Evolutionary conservation across 306 rosid genomes (phyloP).

Genomic region (Begonia peltatifolia): DNA sequence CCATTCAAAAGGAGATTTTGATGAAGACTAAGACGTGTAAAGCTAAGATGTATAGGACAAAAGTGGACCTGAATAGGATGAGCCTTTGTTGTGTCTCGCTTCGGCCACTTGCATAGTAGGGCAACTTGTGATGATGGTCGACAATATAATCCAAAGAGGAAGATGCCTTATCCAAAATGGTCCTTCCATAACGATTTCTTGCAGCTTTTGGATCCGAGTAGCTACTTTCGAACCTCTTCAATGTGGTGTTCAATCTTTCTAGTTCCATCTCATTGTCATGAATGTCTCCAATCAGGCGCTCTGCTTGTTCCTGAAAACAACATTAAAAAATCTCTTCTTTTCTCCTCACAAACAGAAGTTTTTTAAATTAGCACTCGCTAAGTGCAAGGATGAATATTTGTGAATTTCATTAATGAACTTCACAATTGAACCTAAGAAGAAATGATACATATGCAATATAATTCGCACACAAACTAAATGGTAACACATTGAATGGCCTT

Average conservation of each 20-base stretch:
- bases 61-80: conserved; percentile 73
- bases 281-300: conserved; percentile 57
- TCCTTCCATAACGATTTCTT: conserved; percentile 50
- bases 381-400: no score
- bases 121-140: conserved; percentile 48
- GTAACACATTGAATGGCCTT: no score
- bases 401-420: no score
- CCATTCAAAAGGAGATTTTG: conserved; percentile 53
- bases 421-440: no score
- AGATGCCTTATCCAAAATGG: conserved; percentile 33
- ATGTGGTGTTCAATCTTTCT: conserved; percentile 53
- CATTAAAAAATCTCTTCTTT: conserved; percentile 7
- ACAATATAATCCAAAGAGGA: conserved; percentile 28
- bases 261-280: conserved; percentile 73
- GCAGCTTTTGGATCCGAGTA: conserved; percentile 35
- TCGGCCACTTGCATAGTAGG: conserved; percentile 47
- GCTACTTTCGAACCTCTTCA: conserved; percentile 35
- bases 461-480: no score
- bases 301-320: conserved; percentile 71
- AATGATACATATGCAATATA: no score
- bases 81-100: conserved; percentile 69
- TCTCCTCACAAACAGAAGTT: background rate
- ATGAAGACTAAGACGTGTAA: conserved; percentile 64
- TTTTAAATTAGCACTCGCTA: background rate
- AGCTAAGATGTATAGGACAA: conserved; percentile 81